Evolutionary conservation across 352 stramenopile genomes (phyloP).

Genomic region (Halophytophthora polymorphica): DNA sequence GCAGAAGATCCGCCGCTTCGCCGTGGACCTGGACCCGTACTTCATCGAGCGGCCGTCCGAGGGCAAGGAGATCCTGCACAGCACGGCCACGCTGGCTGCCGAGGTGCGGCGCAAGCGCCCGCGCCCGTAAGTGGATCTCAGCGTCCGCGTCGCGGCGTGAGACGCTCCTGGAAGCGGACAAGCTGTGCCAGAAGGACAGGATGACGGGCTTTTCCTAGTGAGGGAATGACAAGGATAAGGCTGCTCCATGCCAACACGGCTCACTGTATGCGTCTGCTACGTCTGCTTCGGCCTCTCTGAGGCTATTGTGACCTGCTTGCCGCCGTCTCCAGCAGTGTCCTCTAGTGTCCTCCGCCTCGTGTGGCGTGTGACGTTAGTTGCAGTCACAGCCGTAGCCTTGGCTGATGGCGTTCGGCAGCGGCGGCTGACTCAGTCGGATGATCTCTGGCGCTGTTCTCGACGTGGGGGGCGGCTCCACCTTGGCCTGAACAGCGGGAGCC

Average conservation of each 20-base stretch:
- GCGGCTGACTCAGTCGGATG: constrained; percentile 41
- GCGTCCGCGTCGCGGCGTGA: not conserved
- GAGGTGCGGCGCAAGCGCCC: constrained; percentile 79
- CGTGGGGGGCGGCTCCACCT: no score
- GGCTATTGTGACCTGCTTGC: no score
- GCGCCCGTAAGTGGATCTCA: constrained; percentile 24
- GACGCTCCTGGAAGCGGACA: no score
- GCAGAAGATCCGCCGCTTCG: constrained; percentile 80
- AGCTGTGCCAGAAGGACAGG: no score
- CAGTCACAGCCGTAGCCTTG: constrained; percentile 43
- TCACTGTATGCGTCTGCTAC: no score
- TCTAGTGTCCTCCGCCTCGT: no score
- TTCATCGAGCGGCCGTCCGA: constrained; percentile 82
- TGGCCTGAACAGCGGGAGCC: not conserved
- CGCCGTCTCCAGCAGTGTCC: no score
- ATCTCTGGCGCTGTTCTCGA: constrained; percentile 16
- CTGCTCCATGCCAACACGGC: no score
- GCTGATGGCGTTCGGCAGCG: constrained; percentile 24
- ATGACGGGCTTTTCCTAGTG: no score
- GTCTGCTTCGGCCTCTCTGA: no score
- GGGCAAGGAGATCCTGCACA: constrained; percentile 83
- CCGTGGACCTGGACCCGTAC: constrained; percentile 78
- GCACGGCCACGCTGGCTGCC: constrained; percentile 71
- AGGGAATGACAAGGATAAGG: no score
- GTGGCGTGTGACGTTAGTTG: no score